phyloP scores from a whole-genome alignment of 2,329 filamentous ascomycete species.

The Cytospora schulzeri region DNA sequence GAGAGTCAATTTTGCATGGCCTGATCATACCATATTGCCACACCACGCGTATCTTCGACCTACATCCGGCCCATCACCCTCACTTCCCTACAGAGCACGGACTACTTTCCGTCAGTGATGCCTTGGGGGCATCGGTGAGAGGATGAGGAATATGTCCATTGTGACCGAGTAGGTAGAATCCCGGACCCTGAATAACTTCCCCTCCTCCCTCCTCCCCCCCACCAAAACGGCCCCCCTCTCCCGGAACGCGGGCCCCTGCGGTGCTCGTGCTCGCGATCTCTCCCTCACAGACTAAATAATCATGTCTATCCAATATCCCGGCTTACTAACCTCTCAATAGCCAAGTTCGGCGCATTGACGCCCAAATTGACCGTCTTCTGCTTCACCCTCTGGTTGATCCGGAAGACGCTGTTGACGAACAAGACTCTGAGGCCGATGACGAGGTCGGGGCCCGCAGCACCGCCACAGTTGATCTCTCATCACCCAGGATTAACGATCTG shows the following conservation, averaged over 20 bases:
- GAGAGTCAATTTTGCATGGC: conserved; percentile 26
- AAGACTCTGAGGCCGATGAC: conserved; percentile 27
- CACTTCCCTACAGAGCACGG: conserved; percentile 12
- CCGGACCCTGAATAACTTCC: not conserved
- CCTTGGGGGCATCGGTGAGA: conserved; percentile 23
- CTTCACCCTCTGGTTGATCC: conserved; percentile 48
- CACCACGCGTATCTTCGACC: conserved; percentile 7
- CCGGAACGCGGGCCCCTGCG: not conserved
- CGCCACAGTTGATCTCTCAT: conserved; percentile 47
- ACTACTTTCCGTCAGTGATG: conserved; percentile 23
- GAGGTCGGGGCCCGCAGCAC: conserved; percentile 33
- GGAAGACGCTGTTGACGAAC: conserved; percentile 37
- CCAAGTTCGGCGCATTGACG: conserved; percentile 65
- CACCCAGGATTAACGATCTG: conserved; percentile 61
- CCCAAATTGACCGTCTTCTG: conserved; percentile 66
- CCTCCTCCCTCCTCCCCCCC: not conserved
- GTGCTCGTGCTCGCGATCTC: not conserved
- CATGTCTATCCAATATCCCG: not conserved
- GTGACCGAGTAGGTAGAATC: conserved; percentile 45
- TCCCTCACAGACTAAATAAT: not conserved
- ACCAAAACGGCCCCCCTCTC: not conserved
- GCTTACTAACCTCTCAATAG: conserved; percentile 38
- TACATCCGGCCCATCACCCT: conserved; percentile 10
- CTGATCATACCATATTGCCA: conserved; percentile 23
- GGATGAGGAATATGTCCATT: conserved; percentile 44